Evolutionary conservation across 2,329 filamentous ascomycete genomes (phyloP).

Genomic region (Ophiosphaerella korrae): DNA sequence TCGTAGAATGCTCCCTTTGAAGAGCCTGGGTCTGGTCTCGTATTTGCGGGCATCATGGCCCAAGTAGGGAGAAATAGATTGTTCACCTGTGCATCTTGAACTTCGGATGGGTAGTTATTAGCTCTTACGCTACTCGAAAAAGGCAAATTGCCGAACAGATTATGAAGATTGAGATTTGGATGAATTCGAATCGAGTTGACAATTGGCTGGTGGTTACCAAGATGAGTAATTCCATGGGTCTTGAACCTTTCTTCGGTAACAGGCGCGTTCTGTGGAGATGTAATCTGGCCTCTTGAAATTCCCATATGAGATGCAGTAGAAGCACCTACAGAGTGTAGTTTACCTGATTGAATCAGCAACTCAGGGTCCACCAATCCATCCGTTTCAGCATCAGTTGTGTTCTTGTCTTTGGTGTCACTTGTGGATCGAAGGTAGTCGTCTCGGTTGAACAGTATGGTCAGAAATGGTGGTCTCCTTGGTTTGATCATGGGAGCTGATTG

Average conservation of each 20-base stretch:
- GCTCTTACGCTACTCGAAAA: constrained; percentile 17
- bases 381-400: constrained; percentile 5
- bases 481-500: constrained; percentile 2
- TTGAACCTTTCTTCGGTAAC: constrained; percentile 14
- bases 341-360: constrained; percentile 6
- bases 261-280: constrained; percentile 7
- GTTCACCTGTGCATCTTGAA: constrained; percentile 13
- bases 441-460: constrained; percentile 24
- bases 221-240: constrained; percentile 15
- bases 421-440: constrained; percentile 23
- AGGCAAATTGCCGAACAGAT: constrained; percentile 23
- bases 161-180: constrained; percentile 24
- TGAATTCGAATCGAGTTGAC: constrained; percentile 28
- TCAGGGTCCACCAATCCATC: constrained; percentile 19
- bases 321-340: constrained; percentile 1
- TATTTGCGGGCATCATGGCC: constrained; percentile 32
- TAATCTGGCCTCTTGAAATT: constrained; percentile 6
- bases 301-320: constrained; percentile 14
- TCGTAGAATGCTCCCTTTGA: constrained; percentile 12
- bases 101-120: constrained; percentile 13
- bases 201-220: constrained; percentile 23
- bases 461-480: constrained; percentile 8
- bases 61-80: constrained; percentile 30
- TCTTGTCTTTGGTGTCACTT: constrained; percentile 17
- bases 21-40: constrained; percentile 24